Conservation (phyloP, 306 rosid species). For the Citrullus mucosospermus region DNA sequence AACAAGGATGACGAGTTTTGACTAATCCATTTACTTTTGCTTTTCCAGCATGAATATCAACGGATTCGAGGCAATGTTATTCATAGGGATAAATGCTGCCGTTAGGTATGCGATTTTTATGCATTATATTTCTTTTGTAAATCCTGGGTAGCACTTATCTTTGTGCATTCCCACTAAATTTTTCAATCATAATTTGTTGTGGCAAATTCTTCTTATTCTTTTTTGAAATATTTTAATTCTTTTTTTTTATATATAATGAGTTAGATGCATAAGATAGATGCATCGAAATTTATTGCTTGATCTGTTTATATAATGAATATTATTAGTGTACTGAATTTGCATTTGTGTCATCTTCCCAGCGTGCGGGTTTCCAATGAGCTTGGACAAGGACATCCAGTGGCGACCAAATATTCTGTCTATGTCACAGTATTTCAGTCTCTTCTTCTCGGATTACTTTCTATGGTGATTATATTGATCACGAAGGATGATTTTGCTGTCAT, state of each 20-base stretch:
- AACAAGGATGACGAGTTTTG: background rate
- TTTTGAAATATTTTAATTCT: no score
- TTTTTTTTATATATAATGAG: no score
- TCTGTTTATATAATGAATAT: background rate
- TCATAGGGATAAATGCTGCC: slow-evolving; percentile 85
- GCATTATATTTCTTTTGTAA: background rate
- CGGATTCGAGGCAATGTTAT: slow-evolving; percentile 74
- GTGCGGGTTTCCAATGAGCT: slow-evolving; percentile 60
- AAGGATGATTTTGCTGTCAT: slow-evolving; percentile 39
- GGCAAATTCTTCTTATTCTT: no score
- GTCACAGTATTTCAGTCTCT: slow-evolving; percentile 60
- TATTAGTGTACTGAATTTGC: slow-evolving; percentile 14
- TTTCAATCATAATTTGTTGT: no score
- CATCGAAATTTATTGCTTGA: background rate
- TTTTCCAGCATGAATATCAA: slow-evolving; percentile 56
- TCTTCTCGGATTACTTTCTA: slow-evolving; percentile 45
- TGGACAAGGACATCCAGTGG: slow-evolving; percentile 66
- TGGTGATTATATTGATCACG: slow-evolving; percentile 32
- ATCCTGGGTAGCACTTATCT: no score
- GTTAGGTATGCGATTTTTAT: slow-evolving; percentile 33
- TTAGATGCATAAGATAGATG: no score
- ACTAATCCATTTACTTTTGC: slow-evolving; percentile 14
- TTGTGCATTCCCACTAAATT: no score
- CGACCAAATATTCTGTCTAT: slow-evolving; percentile 61
- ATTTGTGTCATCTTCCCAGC: slow-evolving; percentile 16